Evolutionary conservation across 169 alveolate genomes (phyloP).

Genomic region (Plasmodium relictum): DNA sequence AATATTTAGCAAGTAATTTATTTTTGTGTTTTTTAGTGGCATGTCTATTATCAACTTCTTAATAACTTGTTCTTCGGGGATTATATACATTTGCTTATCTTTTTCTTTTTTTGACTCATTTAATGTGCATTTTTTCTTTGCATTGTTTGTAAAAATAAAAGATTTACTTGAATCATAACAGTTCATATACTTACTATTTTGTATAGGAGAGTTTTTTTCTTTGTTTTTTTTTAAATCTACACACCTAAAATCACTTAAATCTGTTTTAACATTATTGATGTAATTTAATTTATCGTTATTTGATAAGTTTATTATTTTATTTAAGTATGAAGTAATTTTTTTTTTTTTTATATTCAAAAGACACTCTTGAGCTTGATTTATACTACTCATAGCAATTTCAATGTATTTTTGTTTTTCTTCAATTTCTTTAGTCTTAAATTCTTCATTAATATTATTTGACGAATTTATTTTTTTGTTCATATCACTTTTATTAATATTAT

Average conservation of each 20-base stretch:
- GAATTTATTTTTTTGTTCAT: slow-evolving; percentile 5
- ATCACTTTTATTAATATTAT: slow-evolving; percentile 4
- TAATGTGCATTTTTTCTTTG: neutral
- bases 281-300: slow-evolving; percentile 28
- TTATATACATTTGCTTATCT: neutral
- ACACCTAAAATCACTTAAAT: neutral
- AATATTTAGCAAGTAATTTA: neutral
- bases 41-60: neutral
- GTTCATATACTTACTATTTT: neutral
- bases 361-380: slow-evolving; percentile 68
- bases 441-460: slow-evolving; percentile 15
- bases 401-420: slow-evolving; percentile 45
- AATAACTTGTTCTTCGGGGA: neutral
- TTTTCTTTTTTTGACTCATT: neutral
- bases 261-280: slow-evolving; percentile 10
- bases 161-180: neutral
- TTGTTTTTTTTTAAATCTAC: neutral
- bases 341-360: slow-evolving; percentile 58
- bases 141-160: neutral
- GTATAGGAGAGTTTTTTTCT: neutral
- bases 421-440: slow-evolving; percentile 6
- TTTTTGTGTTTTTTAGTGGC: neutral
- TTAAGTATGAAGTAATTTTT: slow-evolving; percentile 36
- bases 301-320: slow-evolving; percentile 51
- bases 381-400: slow-evolving; percentile 67